These are phyloP conservation scores for Lasiosphaeris hirsuta DNA, from an alignment of 495 filamentous ascomycete species.

Conservation along the genomic window DNA sequence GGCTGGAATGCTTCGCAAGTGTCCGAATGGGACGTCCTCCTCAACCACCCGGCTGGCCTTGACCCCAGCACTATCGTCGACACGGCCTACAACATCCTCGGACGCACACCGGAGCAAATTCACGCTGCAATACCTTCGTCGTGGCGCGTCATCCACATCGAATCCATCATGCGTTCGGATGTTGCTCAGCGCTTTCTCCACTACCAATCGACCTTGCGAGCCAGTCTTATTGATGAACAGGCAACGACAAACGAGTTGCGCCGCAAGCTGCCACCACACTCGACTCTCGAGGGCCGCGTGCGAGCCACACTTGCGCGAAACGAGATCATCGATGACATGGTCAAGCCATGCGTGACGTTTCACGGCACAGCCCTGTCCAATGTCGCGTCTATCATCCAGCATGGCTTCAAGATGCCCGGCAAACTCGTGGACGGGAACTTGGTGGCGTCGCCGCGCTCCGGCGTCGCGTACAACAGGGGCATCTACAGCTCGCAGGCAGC, in stretches of 20 bases:
- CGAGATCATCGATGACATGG: background rate
- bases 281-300: background rate
- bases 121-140: too few species aligned
- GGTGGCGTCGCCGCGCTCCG: slow-evolving; percentile 1
- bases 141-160: too few species aligned
- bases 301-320: background rate
- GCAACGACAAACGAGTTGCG: background rate
- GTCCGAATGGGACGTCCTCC: too few species aligned
- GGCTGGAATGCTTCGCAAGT: too few species aligned
- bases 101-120: too few species aligned
- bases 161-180: background rate
- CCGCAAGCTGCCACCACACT: background rate
- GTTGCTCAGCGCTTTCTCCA: background rate
- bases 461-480: background rate
- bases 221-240: background rate
- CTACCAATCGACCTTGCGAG: background rate
- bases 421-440: background rate
- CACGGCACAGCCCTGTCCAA: background rate
- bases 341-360: slow-evolving; percentile 4
- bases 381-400: background rate
- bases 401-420: background rate
- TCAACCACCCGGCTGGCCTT: too few species aligned
- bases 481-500: background rate
- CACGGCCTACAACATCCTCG: background rate
- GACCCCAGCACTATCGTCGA: too few species aligned